phyloP scores from a whole-genome alignment of 176 grass and related monocot species.

The Cymbopogon citratus region DNA sequence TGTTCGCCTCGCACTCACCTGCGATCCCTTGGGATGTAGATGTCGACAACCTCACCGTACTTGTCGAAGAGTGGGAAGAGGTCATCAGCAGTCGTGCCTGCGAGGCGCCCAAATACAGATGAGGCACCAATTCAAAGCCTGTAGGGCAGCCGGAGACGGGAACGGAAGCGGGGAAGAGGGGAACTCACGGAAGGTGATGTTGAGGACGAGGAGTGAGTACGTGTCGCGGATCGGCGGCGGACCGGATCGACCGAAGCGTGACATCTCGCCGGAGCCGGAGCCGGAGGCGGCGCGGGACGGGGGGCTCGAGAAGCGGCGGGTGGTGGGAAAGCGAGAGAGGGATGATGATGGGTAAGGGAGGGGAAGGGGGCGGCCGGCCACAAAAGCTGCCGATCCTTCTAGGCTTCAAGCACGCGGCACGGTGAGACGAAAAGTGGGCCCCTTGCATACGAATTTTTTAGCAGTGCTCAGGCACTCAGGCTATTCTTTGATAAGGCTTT shows the following conservation, averaged over 20 bases:
- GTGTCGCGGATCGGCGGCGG: constrained; percentile 79
- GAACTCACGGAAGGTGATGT: constrained; percentile 78
- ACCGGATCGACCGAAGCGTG: constrained; percentile 85
- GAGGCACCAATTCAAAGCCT: background rate
- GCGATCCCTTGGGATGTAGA: constrained; percentile 90
- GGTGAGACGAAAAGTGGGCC: background rate
- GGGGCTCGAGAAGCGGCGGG: constrained; percentile 27
- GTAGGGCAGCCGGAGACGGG: background rate
- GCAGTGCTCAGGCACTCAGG: background rate
- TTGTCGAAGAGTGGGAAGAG: constrained; percentile 90
- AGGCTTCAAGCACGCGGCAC: constrained; percentile 19
- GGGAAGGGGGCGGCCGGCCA: background rate
- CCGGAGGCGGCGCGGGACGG: background rate
- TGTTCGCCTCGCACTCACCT: constrained; percentile 41
- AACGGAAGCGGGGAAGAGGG: background rate
- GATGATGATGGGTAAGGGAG: too few relatives aligned
- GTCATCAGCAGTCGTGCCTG: constrained; percentile 90
- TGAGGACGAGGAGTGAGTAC: constrained; percentile 95
- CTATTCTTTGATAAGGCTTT: background rate
- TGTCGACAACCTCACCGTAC: constrained; percentile 88
- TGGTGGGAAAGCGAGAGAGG: too few relatives aligned
- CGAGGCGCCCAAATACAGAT: background rate
- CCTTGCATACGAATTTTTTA: background rate
- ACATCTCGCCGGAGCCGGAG: constrained; percentile 47
- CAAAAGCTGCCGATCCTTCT: constrained; percentile 29